Base-by-base conservation (phyloP, 2,329 filamentous ascomycete species). In the Bretziella fagacearum region DNA sequence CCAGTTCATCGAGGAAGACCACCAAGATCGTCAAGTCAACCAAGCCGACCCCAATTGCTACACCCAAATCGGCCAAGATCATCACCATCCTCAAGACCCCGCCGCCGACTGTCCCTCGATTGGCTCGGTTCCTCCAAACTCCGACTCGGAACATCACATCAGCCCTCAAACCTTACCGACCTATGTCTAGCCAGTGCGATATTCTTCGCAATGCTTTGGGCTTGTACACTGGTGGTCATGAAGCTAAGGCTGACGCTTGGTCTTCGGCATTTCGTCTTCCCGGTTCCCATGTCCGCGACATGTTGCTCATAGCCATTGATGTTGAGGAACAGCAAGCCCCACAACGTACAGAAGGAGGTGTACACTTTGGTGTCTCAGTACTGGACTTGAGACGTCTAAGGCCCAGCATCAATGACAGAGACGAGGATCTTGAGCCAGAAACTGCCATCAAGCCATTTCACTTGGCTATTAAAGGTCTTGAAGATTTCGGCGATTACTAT, bases 351-450 rank as follows among this genome's bases (percentile, higher is more conserved):
- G n/a, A 22, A 10, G 18, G 26, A 13, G 10, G 13, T 44, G 29
- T 35, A n/a, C 29, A 44, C 6, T 33, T 44, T 23, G 42, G 42
- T 33, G 29, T 35, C 29, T 44, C 42, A 22, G 23, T 44, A 23
- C 6, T 44, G 6, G 42, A 44, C 29, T 18, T 23, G 4, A 13
- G 37, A 23, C 37, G 11, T 25, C 15, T 41, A 13, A 23, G n/a
- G 17, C 37, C 37, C 10, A n/a, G 20, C 22, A n/a, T 41, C 20
- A 25, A 13, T 18, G 15, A 35, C 29, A 33, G 11, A 42, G 13
- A 36, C 18, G 6, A 25, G 17, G 29, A 18, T 23, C n/a, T n/a
- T 15, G 29, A 35, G 10, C 11, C 17, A 7, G 27, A 22, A 11
- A 18, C 18, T n/a, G 10, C 11, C 3, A 6, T 44, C 3, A 11